Percentiles rank a stretch among this genome's conserved stretches.
These are phyloP conservation scores for Fusarium siculi DNA, from an alignment of 2,329 filamentous ascomycete genomes.

Conservation along the genomic window DNA sequence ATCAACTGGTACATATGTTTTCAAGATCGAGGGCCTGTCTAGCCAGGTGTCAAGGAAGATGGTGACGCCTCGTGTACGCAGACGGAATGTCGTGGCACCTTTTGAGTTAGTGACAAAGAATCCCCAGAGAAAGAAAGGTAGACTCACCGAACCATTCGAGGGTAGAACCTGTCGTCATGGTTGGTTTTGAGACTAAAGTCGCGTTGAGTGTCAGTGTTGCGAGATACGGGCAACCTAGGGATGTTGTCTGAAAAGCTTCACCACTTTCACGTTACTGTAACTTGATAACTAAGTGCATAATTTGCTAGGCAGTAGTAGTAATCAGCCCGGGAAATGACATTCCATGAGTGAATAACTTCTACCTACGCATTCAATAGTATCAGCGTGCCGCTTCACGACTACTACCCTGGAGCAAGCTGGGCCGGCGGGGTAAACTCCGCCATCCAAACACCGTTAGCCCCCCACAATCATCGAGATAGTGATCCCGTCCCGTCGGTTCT, in stretches of 20 bases:
- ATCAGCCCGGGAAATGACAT: fast-evolving
- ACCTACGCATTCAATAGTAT: not conserved
- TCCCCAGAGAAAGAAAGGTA: fast-evolving
- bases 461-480: not conserved
- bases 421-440: not conserved
- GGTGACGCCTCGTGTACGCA: not conserved
- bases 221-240: too few species aligned
- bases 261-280: fast-evolving
- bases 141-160: not conserved
- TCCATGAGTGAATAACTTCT: fast-evolving
- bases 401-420: not conserved
- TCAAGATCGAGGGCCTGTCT: not conserved
- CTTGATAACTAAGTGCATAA: too few species aligned
- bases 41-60: not conserved
- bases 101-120: fast-evolving
- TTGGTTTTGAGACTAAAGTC: too few species aligned
- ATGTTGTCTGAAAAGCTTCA: not conserved
- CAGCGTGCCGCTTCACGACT: fast-evolving
- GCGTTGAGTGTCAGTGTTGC: too few species aligned
- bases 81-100: not conserved
- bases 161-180: not conserved
- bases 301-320: too few species aligned
- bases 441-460: not conserved
- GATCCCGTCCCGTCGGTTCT: not conserved
- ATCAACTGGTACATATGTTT: not conserved